Conservation (phyloP, 257 asterid genomes). For the Misopates orontium region DNA sequence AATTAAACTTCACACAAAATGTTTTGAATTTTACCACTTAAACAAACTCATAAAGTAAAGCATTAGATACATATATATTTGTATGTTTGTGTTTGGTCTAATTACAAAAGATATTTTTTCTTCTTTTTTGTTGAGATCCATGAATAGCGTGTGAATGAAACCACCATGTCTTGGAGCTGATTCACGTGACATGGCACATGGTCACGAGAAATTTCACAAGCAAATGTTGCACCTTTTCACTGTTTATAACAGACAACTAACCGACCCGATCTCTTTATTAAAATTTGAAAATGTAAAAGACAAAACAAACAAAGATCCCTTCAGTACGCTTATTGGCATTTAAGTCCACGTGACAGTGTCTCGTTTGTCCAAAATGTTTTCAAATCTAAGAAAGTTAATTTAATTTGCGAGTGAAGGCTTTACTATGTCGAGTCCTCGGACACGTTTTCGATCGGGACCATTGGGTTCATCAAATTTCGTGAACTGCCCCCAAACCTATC, state of each 20-base stretch:
- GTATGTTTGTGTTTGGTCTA: too few relatives aligned
- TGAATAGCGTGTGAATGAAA: too few relatives aligned
- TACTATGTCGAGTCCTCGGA: not conserved
- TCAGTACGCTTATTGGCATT: not conserved
- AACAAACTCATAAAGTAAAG: too few relatives aligned
- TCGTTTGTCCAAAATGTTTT: slow-evolving; percentile 6
- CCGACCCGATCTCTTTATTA: not conserved
- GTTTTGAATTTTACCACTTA: too few relatives aligned
- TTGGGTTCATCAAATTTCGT: slow-evolving; percentile 1
- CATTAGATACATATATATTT: too few relatives aligned
- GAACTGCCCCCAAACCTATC: not conserved
- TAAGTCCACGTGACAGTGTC: slow-evolving; percentile 29
- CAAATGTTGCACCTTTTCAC: not conserved
- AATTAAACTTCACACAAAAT: too few relatives aligned
- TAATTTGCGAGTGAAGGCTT: not conserved
- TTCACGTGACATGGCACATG: not conserved
- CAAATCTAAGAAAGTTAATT: too few relatives aligned
- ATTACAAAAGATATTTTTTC: too few relatives aligned
- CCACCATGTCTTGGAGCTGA: not conserved
- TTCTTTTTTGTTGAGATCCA: too few relatives aligned
- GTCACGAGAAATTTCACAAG: not conserved
- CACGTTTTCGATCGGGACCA: slow-evolving; percentile 19
- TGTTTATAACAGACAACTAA: not conserved
- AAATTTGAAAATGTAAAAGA: not conserved
- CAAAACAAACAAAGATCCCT: not conserved